Percentiles rank a stretch among this genome's conserved stretches.
These are phyloP conservation scores for Brassica incana DNA, from an alignment of 345 rosid genomes.

Conservation along the genomic window DNA sequence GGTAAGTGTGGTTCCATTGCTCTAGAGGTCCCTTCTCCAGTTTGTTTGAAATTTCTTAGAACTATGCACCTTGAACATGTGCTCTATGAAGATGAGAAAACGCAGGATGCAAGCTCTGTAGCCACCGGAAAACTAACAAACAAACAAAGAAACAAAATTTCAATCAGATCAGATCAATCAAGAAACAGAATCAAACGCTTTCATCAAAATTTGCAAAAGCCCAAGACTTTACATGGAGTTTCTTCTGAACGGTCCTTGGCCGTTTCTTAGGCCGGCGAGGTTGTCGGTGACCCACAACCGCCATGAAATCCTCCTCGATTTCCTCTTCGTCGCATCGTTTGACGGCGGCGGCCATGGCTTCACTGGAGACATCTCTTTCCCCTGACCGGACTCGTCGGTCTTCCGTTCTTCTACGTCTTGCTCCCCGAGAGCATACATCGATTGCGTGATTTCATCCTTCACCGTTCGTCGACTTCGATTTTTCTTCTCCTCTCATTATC, in stretches of 20 bases:
- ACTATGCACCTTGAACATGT: too few relatives aligned
- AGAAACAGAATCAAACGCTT: background rate
- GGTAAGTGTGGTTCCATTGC: too few relatives aligned
- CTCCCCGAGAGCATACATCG: constrained; percentile 38
- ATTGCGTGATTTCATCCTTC: constrained; percentile 49
- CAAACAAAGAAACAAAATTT: background rate
- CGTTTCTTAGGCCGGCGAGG: constrained; percentile 76
- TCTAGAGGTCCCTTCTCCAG: too few relatives aligned
- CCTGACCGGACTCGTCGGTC: constrained; percentile 31
- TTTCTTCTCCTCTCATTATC: too few relatives aligned
- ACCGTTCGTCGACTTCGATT: constrained; percentile 13
- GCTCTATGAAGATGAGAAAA: constrained; percentile 41
- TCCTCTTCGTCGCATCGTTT: constrained; percentile 39
- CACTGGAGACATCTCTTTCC: constrained; percentile 36
- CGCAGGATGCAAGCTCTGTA: constrained; percentile 75
- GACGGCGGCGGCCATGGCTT: constrained; percentile 53
- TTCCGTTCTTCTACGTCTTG: constrained; percentile 26
- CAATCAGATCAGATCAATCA: constrained; percentile 13
- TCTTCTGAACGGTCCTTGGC: constrained; percentile 61
- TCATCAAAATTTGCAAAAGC: background rate
- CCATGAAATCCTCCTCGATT: constrained; percentile 69
- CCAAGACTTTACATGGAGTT: constrained; percentile 59
- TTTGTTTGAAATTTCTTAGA: too few relatives aligned
- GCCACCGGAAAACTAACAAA: background rate
- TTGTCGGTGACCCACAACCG: constrained; percentile 55